Evolutionary conservation across 208 protist species (phyloP).

Genomic region (Trypanosoma theileri): DNA sequence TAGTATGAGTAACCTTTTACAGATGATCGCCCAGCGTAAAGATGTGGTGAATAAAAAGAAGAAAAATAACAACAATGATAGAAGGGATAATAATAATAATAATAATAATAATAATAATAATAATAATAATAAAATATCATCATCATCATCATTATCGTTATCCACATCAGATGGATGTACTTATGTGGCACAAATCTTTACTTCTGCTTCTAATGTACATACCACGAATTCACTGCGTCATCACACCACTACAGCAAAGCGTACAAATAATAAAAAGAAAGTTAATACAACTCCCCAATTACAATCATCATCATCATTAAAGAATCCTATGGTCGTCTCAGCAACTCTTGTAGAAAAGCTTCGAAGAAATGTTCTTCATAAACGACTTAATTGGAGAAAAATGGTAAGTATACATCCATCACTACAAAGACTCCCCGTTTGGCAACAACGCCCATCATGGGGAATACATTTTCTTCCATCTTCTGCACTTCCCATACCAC

Average conservation of each 20-base stretch:
- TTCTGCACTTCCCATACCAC: constrained; percentile 3
- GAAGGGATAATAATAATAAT: neutral
- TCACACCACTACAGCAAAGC: neutral
- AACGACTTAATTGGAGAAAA: constrained; percentile 16
- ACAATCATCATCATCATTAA: neutral
- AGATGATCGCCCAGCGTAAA: constrained; percentile 8
- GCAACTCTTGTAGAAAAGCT: constrained; percentile 20
- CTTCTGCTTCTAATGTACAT: neutral
- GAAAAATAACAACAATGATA: neutral
- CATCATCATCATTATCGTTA: too few relatives aligned
- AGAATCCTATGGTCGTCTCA: neutral
- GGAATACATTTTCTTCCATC: constrained; percentile 12
- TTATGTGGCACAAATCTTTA: constrained; percentile 2
- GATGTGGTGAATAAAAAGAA: neutral
- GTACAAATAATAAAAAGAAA: neutral
- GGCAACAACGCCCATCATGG: constrained; percentile 17
- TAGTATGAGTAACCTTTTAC: constrained; percentile 6
- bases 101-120: neutral
- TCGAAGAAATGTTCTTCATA: constrained; percentile 14
- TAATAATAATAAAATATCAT: neutral
- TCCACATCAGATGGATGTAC: neutral
- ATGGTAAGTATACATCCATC: neutral
- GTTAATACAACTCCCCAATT: neutral
- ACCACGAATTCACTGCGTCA: neutral
- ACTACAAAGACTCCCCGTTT: constrained; percentile 7